A percentile compares a stretch with the other conserved stretches of the same genome.
phyloP scores from a whole-genome alignment of 2,329 filamentous ascomycete genomes.

The Penicillium griseofulvum region DNA sequence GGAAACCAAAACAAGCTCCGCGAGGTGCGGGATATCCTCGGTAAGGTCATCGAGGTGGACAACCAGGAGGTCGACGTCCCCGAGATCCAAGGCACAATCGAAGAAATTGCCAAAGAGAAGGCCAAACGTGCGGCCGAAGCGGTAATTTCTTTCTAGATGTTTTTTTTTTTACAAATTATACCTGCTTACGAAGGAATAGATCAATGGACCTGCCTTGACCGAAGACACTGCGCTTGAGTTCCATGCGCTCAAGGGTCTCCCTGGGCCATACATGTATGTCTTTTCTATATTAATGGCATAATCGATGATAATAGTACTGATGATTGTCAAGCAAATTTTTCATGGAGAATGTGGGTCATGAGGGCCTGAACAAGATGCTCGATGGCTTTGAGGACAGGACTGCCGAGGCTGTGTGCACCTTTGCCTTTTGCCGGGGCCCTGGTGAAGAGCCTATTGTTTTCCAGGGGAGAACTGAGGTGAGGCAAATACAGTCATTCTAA shows the following conservation, averaged over 20 bases:
- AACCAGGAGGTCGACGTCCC: conserved; percentile 75
- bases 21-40: conserved; percentile 85
- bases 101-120: conserved; percentile 88
- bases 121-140: conserved; percentile 75
- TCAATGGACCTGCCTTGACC: conserved; percentile 83
- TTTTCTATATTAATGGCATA: conserved; percentile 4
- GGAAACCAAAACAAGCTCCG: conserved; percentile 91
- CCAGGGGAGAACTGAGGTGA: conserved; percentile 80
- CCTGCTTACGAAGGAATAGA: conserved; percentile 46
- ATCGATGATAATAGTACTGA: not conserved
- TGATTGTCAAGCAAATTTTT: conserved; percentile 77
- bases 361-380: conserved; percentile 85
- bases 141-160: conserved; percentile 49
- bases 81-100: conserved; percentile 88
- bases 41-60: conserved; percentile 66
- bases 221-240: conserved; percentile 97
- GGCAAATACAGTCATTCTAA: conserved; percentile 23
- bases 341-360: conserved; percentile 74
- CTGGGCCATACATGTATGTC: conserved; percentile 89
- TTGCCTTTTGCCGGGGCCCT: conserved; percentile 84
- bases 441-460: conserved; percentile 82
- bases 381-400: conserved; percentile 86
- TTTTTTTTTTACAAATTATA: not conserved
- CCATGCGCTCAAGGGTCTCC: conserved; percentile 82
- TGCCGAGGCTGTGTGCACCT: conserved; percentile 91